Evolutionary conservation across 176 grass and related monocot genomes (phyloP), one percentile per base, ranked within the genome.

Genomic region (Zoysia pacifica): DNA sequence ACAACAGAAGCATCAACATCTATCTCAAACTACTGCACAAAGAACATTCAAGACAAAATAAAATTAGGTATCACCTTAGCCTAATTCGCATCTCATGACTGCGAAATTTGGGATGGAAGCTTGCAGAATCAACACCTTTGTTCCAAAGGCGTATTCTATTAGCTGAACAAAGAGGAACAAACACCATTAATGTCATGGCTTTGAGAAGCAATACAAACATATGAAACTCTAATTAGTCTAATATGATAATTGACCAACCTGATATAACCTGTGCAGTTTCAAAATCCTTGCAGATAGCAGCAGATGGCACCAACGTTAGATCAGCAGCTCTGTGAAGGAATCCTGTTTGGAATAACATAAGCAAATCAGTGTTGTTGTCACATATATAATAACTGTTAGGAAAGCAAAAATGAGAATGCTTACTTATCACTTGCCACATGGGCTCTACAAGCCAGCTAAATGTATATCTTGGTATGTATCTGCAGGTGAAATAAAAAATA

Each of bases 391-490:
- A 12, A 10, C 15, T 63, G 48, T 62, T 55, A 79, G 13, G 19
- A 82, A 82, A 79, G n/a, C 2, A 28, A 7, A 62, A 12, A 70
- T 62, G 8, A 54, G 37, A 49, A 61, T 63, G 42, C 90, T 88
- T 87, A 98, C 95, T 89, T 89, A 98, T 98, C 47, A 98, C 75
- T 83, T 90, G 80, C 92, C 95, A 98, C 95, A 98, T 98, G 6
- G 95, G 92, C 46, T 91, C 91, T 3, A 98, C 95, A 36, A 98
- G 86, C 95, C 95, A 98, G 86, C 88, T 94, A 87, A 98, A 98
- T 15, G 95, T 98, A 78, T 98, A 98, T 89, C 90, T 98, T 48
- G 95, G 95, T 74, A 98, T 98, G 67, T 98, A 98, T 91, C 95
- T 98, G 83, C 55, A 76, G 53, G 9, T 12, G 14, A 13, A 74